Evolutionary conservation across 2,329 filamentous ascomycete species (phyloP).

Genomic region (Hyphodiscus sp.): DNA sequence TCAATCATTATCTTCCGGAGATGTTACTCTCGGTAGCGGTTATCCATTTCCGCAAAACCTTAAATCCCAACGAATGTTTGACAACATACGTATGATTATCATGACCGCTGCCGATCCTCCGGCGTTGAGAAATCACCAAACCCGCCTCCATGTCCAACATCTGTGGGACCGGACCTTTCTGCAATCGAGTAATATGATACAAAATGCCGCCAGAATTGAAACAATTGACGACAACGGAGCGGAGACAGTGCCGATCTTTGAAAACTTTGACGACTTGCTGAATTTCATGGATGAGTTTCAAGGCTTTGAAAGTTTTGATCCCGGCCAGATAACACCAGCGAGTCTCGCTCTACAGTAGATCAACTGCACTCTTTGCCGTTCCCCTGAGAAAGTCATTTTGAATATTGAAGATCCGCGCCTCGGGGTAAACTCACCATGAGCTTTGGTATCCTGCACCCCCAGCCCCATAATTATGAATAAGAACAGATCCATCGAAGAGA

Average conservation of each 20-base stretch:
- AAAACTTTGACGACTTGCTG: background rate
- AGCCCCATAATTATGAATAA: conserved; percentile 40
- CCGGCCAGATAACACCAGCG: background rate
- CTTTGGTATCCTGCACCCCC: conserved; percentile 41
- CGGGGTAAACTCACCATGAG: conserved; percentile 14
- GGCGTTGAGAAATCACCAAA: background rate
- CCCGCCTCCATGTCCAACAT: background rate
- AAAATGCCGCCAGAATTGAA: background rate
- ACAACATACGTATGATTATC: background rate
- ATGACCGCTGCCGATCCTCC: background rate
- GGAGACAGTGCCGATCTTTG: background rate
- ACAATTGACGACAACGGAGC: background rate
- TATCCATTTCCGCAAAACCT: background rate
- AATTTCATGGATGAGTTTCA: background rate
- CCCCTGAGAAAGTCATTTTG: conserved; percentile 8
- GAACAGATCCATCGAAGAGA: conserved; percentile 10
- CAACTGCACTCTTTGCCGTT: conserved; percentile 20
- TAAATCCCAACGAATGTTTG: background rate
- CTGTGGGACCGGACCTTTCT: background rate
- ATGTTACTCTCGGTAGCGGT: background rate
- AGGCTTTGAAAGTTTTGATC: background rate
- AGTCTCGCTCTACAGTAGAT: conserved; percentile 8
- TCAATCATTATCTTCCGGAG: background rate
- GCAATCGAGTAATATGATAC: background rate
- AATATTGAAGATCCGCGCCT: background rate